A percentile compares a stretch with the other conserved stretches of the same genome.
phyloP scores from a whole-genome alignment of 2,329 filamentous ascomycete genomes.

The Kalmusia sp. region DNA sequence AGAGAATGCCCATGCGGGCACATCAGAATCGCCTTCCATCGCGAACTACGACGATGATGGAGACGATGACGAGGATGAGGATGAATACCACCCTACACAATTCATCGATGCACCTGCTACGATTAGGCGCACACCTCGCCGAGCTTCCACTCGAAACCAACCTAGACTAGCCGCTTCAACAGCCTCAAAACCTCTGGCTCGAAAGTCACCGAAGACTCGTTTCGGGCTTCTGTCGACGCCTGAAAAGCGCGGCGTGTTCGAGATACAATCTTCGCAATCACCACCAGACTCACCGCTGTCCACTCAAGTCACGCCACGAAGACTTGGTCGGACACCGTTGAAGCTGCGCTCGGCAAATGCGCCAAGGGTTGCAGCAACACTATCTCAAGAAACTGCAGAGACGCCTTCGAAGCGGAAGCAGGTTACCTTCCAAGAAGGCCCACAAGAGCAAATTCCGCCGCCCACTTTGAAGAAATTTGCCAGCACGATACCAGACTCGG shows the following conservation, averaged over 20 bases:
- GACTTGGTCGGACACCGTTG: constrained; percentile 21
- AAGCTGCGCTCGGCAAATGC: constrained; percentile 21
- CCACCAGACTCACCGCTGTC: constrained; percentile 38
- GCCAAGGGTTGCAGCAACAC: constrained; percentile 23
- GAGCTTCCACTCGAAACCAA: not conserved
- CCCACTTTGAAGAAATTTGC: constrained; percentile 31
- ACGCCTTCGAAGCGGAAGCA: constrained; percentile 38
- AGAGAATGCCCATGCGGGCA: not conserved
- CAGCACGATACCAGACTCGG: constrained; percentile 41
- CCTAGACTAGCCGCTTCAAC: not conserved
- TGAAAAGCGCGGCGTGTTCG: constrained; percentile 36
- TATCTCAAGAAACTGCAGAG: constrained; percentile 33
- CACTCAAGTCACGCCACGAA: constrained; percentile 32
- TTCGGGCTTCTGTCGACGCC: constrained; percentile 43
- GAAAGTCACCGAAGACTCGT: constrained; percentile 20
- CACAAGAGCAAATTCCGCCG: constrained; percentile 17
- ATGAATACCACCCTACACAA: constrained; percentile 38
- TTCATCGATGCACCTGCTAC: constrained; percentile 28
- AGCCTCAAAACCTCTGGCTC: not conserved
- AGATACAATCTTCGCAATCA: constrained; percentile 46
- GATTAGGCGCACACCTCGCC: constrained; percentile 18
- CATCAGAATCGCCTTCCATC: not conserved
- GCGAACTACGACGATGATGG: constrained; percentile 1
- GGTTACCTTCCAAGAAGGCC: constrained; percentile 31
- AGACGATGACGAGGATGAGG: constrained; percentile 18